phyloP scores from a whole-genome alignment of 225 moss, liverwort and hornwort species.

The Neckera pumila region DNA sequence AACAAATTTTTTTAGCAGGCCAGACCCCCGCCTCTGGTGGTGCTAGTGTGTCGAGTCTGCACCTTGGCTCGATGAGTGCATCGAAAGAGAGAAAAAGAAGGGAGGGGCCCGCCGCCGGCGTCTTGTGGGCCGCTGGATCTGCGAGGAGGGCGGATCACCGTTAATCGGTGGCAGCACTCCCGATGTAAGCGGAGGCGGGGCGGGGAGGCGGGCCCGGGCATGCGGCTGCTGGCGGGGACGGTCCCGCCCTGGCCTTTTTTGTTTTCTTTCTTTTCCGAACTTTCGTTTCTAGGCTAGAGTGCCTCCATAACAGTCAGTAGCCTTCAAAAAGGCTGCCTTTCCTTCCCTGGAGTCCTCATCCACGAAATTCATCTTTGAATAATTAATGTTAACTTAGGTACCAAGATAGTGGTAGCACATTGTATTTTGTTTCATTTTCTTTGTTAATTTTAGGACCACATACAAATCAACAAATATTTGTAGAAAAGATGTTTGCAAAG shows the following conservation, averaged over 20 bases:
- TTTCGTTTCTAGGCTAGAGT: background rate
- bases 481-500: too few species aligned
- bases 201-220: background rate
- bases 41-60: background rate
- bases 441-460: too few species aligned
- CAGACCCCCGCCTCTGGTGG: background rate
- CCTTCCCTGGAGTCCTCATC: too few species aligned
- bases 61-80: background rate
- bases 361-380: too few species aligned
- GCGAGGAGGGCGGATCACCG: background rate
- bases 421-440: too few species aligned
- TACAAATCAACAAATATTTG: too few species aligned
- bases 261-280: background rate
- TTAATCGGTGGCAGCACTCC: background rate
- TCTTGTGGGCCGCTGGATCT: background rate
- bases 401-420: too few species aligned
- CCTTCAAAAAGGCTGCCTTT: too few species aligned
- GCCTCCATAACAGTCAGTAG: too few species aligned
- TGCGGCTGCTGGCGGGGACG: background rate
- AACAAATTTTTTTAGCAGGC: background rate
- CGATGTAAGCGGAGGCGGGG: background rate
- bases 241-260: background rate
- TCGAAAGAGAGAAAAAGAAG: background rate
- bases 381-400: too few species aligned
- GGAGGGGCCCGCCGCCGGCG: background rate